Evolutionary conservation across 1,284 basidiomycete genomes (phyloP), one percentile per base, ranked within the genome.

Genomic region (Meira miltonrushii): DNA sequence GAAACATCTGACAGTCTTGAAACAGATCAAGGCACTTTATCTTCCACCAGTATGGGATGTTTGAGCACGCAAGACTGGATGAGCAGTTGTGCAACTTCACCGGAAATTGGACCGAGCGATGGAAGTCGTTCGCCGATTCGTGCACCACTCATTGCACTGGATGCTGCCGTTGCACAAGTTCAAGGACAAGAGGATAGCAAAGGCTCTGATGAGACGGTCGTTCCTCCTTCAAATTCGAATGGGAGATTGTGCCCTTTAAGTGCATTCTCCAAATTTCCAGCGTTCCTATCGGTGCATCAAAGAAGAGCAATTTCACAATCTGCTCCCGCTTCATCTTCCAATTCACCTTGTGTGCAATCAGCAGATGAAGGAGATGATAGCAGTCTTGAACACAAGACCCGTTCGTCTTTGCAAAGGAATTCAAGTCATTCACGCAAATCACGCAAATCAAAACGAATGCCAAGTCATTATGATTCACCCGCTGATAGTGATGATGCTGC

Each of bases 51-150:
- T 38, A 23, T 28, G n/a, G 53, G 53, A 3, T 17, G 50, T 8
- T 4, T 33, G 28, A 33, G 28, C 28, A 33, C 28, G 4, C 50
- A 17, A 13, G 55, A 44, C 13, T 56, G 55, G 55, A 46, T n/a
- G 12, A 56, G 55, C 41, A 56, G 55, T 25, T 47, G 55, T 33
- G 49, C 41, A 21, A 56, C 55, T n/a, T 47, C 40, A 19, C 55
- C 55, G 15, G 55, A 56, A 25, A 33, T 56, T 17, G 38, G 8
- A 25, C 39, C 55, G 8, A 49, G 19, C 41, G 55, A 56, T 46
- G n/a, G 25, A 25, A 41, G 23, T 19, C 38, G 37, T 19, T 19
- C 39, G 11, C 11, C 38, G 6, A 25, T 39, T 3, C 12, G 37
- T 15, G 3, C 8, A 2, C 21, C 38, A 23, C 11, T 53, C 7